Conservation (phyloP, 2,329 filamentous ascomycete genomes). For the Rutstroemia sp. region DNA sequence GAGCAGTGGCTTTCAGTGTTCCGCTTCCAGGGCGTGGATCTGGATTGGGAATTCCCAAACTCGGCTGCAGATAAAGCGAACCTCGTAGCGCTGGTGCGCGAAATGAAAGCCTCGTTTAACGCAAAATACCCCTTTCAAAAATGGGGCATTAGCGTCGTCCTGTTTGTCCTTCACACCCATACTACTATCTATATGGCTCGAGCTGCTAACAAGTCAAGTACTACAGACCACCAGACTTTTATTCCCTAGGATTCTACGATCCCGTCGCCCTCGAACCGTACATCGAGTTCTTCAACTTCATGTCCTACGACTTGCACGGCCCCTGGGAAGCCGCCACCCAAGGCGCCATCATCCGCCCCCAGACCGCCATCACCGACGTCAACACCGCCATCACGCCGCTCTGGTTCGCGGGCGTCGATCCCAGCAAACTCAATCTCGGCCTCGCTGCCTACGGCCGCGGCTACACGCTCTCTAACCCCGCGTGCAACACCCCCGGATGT, state of each 20-base stretch:
- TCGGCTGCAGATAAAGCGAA: constrained; percentile 32
- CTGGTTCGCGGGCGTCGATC: constrained; percentile 35
- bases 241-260: constrained; percentile 29
- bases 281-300: constrained; percentile 31
- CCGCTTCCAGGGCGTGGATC: constrained; percentile 37
- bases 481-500: constrained; percentile 23
- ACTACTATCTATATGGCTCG: not conserved
- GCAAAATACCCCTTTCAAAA: constrained; percentile 21
- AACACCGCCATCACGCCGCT: constrained; percentile 31
- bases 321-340: constrained; percentile 33
- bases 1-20: constrained; percentile 30
- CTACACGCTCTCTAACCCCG: constrained; percentile 30
- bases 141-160: constrained; percentile 34
- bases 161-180: constrained; percentile 22
- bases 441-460: constrained; percentile 41
- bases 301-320: constrained; percentile 35
- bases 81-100: constrained; percentile 25
- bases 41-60: constrained; percentile 42
- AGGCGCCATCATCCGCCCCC: constrained; percentile 30
- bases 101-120: constrained; percentile 29
- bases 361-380: constrained; percentile 39
- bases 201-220: not conserved
- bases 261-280: constrained; percentile 19
- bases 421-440: constrained; percentile 39
- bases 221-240: constrained; percentile 27